A percentile compares a stretch with the other conserved stretches of the same genome.
phyloP scores from a whole-genome alignment of 2,329 filamentous ascomycete species.

The Rugonectria rugulosa region DNA sequence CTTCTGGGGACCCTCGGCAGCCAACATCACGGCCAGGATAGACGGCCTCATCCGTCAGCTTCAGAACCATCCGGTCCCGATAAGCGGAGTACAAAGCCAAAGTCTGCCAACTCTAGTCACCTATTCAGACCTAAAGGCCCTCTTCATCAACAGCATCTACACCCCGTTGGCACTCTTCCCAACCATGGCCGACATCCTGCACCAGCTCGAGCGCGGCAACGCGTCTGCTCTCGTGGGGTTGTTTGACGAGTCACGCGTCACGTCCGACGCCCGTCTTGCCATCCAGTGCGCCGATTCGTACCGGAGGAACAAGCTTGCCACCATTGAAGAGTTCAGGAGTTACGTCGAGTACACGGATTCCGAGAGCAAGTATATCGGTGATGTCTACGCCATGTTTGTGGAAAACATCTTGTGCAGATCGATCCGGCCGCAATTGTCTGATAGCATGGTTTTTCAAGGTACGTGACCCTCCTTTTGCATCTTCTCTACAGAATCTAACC shows the following conservation, averaged over 20 bases:
- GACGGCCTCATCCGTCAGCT: conserved; percentile 37
- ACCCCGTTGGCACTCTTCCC: conserved; percentile 34
- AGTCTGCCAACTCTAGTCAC: conserved; percentile 35
- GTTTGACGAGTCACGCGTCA: conserved; percentile 19
- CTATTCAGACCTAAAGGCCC: conserved; percentile 40
- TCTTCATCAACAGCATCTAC: conserved; percentile 37
- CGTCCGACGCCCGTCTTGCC: conserved; percentile 27
- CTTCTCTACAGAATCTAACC: conserved; percentile 7
- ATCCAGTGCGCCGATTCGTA: conserved; percentile 43
- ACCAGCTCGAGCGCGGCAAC: conserved; percentile 39
- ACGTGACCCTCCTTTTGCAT: conserved; percentile 8
- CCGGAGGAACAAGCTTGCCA: conserved; percentile 37
- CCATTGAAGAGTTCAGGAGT: conserved; percentile 32
- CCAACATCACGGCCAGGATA: conserved; percentile 36
- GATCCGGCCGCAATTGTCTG: conserved; percentile 36
- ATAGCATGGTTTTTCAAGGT: conserved; percentile 40
- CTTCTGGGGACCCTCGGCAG: conserved; percentile 41
- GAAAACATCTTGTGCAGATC: conserved; percentile 38
- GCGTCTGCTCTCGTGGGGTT: conserved; percentile 36
- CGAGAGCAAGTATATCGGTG: conserved; percentile 44
- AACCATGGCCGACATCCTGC: conserved; percentile 36
- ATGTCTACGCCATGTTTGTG: conserved; percentile 39
- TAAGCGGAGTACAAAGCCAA: conserved; percentile 28
- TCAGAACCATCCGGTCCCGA: conserved; percentile 34
- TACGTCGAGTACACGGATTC: conserved; percentile 35